Evolutionary conservation across 352 stramenopile species (phyloP).

Genomic region (Globisporangium splendens): DNA sequence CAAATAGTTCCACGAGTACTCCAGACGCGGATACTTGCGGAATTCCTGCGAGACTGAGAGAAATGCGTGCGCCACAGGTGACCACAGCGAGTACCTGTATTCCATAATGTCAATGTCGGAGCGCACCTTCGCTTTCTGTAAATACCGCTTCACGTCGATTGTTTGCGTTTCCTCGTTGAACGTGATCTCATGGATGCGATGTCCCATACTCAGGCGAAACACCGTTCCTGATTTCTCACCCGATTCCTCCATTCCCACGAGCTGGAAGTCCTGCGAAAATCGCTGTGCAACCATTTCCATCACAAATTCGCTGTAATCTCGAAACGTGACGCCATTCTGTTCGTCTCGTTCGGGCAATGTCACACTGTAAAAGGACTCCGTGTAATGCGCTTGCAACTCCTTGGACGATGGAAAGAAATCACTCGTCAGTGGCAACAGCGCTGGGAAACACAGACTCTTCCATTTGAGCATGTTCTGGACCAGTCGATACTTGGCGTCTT

Average conservation of each 20-base stretch:
- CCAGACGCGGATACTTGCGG: conserved; percentile 73
- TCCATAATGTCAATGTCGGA: conserved; percentile 80
- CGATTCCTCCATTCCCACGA: conserved; percentile 60
- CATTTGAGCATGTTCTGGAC: conserved; percentile 93
- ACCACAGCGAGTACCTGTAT: conserved; percentile 83
- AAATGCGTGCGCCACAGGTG: conserved; percentile 58
- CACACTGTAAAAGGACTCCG: conserved; percentile 83
- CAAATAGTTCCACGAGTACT: conserved; percentile 86
- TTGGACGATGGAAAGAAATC: conserved; percentile 84
- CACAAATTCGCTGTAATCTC: conserved; percentile 74
- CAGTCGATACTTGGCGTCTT: conserved; percentile 53
- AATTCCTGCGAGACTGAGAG: conserved; percentile 72
- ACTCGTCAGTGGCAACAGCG: conserved; percentile 91
- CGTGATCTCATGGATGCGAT: conserved; percentile 85
- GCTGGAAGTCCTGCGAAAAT: conserved; percentile 83
- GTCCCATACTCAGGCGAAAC: conserved; percentile 82
- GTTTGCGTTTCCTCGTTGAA: conserved; percentile 86
- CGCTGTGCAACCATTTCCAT: conserved; percentile 85
- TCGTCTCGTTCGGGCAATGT: conserved; percentile 73
- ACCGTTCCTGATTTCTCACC: conserved; percentile 32
- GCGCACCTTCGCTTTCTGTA: conserved; percentile 50
- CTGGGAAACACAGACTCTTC: conserved; percentile 95
- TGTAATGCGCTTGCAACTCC: conserved; percentile 81
- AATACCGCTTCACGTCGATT: conserved; percentile 84
- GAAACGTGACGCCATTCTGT: conserved; percentile 57